Evolutionary conservation across 2,329 filamentous ascomycete genomes (phyloP).

Genomic region (Paracorniculantispora psalliotae): DNA sequence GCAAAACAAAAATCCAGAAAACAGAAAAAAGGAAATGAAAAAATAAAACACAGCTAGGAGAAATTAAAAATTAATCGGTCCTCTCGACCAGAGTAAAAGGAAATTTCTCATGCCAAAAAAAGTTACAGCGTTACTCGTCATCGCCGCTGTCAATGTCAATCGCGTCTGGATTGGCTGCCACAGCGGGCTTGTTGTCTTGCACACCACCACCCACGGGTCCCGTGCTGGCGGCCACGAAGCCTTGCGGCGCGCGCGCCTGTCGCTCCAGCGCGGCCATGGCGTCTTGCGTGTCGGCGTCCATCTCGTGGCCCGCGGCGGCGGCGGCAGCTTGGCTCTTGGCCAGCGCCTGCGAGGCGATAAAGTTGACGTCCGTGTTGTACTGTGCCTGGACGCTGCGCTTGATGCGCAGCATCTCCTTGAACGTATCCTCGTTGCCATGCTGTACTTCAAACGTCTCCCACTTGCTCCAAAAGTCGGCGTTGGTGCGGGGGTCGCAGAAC

Average conservation of each 20-base stretch:
- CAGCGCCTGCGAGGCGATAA: constrained; percentile 92
- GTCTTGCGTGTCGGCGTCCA: constrained; percentile 50
- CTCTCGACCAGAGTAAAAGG: background rate
- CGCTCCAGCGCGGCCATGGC: constrained; percentile 87
- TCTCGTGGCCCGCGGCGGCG: constrained; percentile 38
- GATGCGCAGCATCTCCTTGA: constrained; percentile 97
- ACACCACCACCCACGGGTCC: constrained; percentile 58
- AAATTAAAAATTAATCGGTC: background rate
- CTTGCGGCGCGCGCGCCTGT: constrained; percentile 80
- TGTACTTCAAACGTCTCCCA: constrained; percentile 98
- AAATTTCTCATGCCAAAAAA: background rate
- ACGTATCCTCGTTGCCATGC: constrained; percentile 98
- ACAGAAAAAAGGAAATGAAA: background rate
- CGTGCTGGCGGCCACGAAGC: constrained; percentile 84
- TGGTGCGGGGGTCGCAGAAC: constrained; percentile 92
- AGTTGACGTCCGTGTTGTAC: constrained; percentile 98
- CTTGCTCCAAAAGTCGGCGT: constrained; percentile 86
- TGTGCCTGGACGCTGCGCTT: constrained; percentile 96
- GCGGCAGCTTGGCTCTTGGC: constrained; percentile 69
- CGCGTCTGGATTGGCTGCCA: constrained; percentile 72
- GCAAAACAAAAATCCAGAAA: background rate
- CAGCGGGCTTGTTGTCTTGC: constrained; percentile 29
- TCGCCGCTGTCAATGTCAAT: constrained; percentile 75
- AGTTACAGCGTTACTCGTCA: constrained; percentile 37
- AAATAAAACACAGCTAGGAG: background rate